A percentile compares a stretch with the other conserved stretches of the same genome.
Conservation (phyloP, 805 yeast species). For the Wickerhamiella shivajii region DNA sequence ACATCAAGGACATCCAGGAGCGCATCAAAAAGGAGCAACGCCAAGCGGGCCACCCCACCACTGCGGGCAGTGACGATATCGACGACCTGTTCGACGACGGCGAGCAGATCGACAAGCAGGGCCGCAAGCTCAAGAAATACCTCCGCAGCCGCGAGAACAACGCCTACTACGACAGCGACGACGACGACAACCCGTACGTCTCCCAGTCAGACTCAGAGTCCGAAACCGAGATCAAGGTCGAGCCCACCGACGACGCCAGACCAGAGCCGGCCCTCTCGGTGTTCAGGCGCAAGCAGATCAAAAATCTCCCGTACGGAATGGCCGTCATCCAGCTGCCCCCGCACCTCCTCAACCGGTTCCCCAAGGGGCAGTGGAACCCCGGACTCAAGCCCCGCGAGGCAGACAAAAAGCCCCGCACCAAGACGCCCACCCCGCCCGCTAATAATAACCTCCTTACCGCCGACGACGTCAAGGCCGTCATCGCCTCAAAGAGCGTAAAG, state of each 20-base stretch:
- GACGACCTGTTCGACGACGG: constrained; percentile 59
- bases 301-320: constrained; percentile 35
- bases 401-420: constrained; percentile 1
- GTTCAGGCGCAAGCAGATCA: constrained; percentile 25
- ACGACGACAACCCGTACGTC: constrained; percentile 70
- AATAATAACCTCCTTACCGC: constrained; percentile 40
- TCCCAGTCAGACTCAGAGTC: constrained; percentile 37
- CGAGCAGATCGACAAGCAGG: constrained; percentile 71
- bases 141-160: constrained; percentile 73
- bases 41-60: constrained; percentile 51
- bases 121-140: constrained; percentile 70
- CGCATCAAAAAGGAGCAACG: constrained; percentile 26
- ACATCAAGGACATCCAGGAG: constrained; percentile 72
- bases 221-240: constrained; percentile 31
- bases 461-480: constrained; percentile 53
- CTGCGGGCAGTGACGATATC: constrained; percentile 43
- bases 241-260: constrained; percentile 20
- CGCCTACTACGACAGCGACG: constrained; percentile 75
- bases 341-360: constrained; percentile 47
- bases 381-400: constrained; percentile 25
- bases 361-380: constrained; percentile 79
- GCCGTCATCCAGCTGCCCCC: constrained; percentile 53
- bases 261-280: constrained; percentile 21
- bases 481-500: constrained; percentile 32
- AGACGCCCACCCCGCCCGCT: constrained; percentile 21